phyloP scores from a whole-genome alignment of 2,329 filamentous ascomycete genomes.

The Stagonosporopsis tanaceti region DNA sequence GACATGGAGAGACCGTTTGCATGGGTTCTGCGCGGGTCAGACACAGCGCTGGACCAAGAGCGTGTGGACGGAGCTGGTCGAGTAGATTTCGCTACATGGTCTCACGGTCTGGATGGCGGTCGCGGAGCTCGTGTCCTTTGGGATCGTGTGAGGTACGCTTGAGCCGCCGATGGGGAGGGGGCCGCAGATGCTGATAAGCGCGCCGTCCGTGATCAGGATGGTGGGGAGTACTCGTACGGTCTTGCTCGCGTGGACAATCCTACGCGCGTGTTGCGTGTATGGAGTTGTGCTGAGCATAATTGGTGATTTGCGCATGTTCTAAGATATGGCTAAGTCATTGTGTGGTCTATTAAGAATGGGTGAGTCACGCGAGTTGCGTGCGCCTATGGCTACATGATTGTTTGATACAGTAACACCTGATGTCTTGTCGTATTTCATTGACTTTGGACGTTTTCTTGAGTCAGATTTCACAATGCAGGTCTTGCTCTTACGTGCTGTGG shows the following conservation, averaged over 20 bases:
- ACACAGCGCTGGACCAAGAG: background rate
- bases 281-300: background rate
- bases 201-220: background rate
- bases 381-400: background rate
- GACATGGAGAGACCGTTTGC: background rate
- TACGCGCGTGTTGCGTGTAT: background rate
- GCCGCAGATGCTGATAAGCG: slow-evolving; percentile 7
- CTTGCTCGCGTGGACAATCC: background rate
- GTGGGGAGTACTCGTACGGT: background rate
- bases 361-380: background rate
- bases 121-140: background rate
- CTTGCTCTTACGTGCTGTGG: background rate
- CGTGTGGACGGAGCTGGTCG: slow-evolving; percentile 9
- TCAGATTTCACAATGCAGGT: background rate
- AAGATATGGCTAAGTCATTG: background rate
- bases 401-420: background rate
- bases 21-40: background rate
- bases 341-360: background rate
- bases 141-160: slow-evolving; percentile 3
- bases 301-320: background rate
- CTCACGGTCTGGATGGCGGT: background rate
- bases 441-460: background rate
- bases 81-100: slow-evolving; percentile 1
- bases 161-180: slow-evolving; percentile 6
- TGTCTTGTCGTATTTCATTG: background rate